phyloP scores from a whole-genome alignment of 2,329 filamentous ascomycete species.

The Claviceps sp. region DNA sequence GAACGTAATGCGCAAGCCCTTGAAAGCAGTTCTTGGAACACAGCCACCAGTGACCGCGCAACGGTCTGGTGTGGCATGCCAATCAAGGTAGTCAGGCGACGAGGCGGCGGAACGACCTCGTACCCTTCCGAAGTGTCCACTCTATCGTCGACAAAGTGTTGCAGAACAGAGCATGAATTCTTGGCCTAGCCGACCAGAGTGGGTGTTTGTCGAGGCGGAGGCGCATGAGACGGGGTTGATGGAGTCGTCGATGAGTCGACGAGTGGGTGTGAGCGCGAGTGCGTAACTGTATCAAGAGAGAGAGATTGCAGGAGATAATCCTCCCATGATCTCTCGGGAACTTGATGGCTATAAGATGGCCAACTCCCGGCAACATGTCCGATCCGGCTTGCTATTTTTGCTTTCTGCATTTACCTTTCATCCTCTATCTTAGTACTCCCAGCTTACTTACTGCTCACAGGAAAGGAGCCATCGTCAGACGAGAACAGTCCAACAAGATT shows the following conservation, averaged over 20 bases:
- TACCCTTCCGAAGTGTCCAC: slow-evolving; percentile 4
- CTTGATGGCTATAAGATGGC: slow-evolving; percentile 2
- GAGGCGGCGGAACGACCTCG: slow-evolving; percentile 7
- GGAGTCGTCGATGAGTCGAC: neutral
- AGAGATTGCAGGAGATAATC: neutral
- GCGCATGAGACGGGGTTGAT: neutral
- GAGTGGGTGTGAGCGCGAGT: neutral
- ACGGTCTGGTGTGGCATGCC: neutral
- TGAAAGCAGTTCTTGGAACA: neutral
- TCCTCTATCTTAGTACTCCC: neutral
- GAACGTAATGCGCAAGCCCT: neutral
- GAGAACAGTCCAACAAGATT: neutral
- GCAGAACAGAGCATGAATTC: neutral
- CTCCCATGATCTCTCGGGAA: neutral
- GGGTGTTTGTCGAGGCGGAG: slow-evolving; percentile 1
- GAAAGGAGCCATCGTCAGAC: neutral
- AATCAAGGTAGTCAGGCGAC: slow-evolving; percentile 5
- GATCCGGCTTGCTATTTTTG: neutral
- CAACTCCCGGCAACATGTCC: neutral
- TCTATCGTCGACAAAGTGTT: neutral
- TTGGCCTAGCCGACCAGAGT: neutral
- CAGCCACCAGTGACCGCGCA: neutral
- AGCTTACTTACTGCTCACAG: neutral
- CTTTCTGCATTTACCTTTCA: neutral
- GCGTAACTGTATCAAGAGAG: neutral